Evolutionary conservation across 176 grass and related monocot species (phyloP).

Genomic region (Ananas comosus): DNA sequence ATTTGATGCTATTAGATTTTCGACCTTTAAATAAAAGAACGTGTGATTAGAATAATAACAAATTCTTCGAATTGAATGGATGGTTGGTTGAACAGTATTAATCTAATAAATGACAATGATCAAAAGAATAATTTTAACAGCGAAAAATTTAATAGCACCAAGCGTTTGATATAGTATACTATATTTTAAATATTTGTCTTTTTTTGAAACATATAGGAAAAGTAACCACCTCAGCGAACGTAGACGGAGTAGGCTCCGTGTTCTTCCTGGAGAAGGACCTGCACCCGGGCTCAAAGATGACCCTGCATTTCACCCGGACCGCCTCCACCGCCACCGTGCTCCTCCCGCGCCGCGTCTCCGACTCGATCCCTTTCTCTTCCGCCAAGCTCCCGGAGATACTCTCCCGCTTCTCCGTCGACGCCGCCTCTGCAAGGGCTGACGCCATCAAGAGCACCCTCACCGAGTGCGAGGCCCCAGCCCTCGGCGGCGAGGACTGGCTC

Average conservation of each 20-base stretch:
- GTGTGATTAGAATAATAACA: too few species aligned
- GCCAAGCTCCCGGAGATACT: conserved; percentile 31
- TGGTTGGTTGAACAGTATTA: too few species aligned
- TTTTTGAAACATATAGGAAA: neutral
- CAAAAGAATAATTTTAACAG: too few species aligned
- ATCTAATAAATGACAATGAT: too few species aligned
- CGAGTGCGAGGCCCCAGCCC: conserved; percentile 24
- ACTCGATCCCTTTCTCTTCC: conserved; percentile 26
- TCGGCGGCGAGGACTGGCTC: conserved; percentile 2
- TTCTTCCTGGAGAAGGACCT: conserved; percentile 36
- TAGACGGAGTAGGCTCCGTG: conserved; percentile 3
- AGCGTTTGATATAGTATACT: too few species aligned
- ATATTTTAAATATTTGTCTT: too few species aligned
- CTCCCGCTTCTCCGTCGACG: conserved; percentile 11
- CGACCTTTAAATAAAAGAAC: too few species aligned
- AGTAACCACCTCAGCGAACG: neutral
- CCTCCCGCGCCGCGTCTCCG: conserved; percentile 15
- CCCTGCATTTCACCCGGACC: conserved; percentile 28
- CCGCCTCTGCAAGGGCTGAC: conserved; percentile 9
- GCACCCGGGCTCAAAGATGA: conserved; percentile 32
- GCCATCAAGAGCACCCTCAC: conserved; percentile 29
- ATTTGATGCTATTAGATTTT: too few species aligned
- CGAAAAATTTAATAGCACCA: too few species aligned
- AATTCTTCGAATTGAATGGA: too few species aligned
- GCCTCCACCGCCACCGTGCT: neutral